Percentiles rank a stretch among this genome's conserved stretches.
Conservation (phyloP, 768 basidiomycete genomes). For the Galerina marginata region DNA sequence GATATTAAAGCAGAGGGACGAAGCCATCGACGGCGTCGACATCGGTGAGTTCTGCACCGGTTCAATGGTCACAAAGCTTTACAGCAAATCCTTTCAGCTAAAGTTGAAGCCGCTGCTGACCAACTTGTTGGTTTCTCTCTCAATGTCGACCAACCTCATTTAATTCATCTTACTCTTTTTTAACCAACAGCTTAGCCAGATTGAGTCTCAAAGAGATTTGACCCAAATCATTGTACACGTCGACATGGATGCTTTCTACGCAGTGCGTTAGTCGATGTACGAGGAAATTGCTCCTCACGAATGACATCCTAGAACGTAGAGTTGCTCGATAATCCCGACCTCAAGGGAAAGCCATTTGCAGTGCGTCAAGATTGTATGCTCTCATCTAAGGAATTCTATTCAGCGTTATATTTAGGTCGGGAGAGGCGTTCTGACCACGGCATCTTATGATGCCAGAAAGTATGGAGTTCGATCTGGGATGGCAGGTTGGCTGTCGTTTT, state of each 20-base stretch:
- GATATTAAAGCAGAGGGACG: constrained; percentile 69
- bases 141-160: not conserved
- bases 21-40: constrained; percentile 59
- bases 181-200: constrained; percentile 58
- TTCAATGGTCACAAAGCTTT: constrained; percentile 16
- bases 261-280: constrained; percentile 38
- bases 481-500: constrained; percentile 62
- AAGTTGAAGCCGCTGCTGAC: constrained; percentile 71
- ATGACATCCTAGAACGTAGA: constrained; percentile 61
- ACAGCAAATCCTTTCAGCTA: constrained; percentile 38
- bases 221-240: constrained; percentile 89
- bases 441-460: constrained; percentile 91
- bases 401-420: constrained; percentile 59
- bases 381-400: constrained; percentile 15
- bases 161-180: not conserved
- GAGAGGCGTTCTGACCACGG: constrained; percentile 83
- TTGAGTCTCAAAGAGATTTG: constrained; percentile 80
- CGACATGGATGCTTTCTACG: constrained; percentile 95
- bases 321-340: constrained; percentile 63
- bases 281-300: not conserved
- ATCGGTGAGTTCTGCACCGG: constrained; percentile 46
- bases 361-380: constrained; percentile 40
- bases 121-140: constrained; percentile 52
- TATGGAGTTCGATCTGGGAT: constrained; percentile 93
- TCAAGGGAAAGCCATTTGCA: constrained; percentile 76